Evolutionary conservation across 2,329 filamentous ascomycete species (phyloP), one percentile per base, ranked within the genome.

Genomic region (Ceratocystis smalleyi): DNA sequence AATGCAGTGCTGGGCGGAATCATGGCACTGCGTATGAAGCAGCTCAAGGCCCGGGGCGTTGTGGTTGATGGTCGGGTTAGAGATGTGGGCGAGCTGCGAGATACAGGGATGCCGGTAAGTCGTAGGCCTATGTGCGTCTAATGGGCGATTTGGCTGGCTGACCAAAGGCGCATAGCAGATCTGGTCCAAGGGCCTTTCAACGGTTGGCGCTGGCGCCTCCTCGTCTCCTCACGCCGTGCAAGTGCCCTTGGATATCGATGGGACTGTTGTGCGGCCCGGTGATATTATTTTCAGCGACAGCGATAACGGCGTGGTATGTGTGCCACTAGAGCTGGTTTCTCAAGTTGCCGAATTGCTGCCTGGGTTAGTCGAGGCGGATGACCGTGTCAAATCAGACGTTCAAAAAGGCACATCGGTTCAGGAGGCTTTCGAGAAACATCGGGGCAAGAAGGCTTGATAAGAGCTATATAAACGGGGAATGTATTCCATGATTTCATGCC

Each of bases 1-100:
- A 89, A 87, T 73, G 87, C 87, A 5, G 79, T 88, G 6, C 79
- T 88, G 5, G 88, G 88, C n/a, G 87, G 87, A 19, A 88, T 91
- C 68, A 87, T 90, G 81, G 87, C 85, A 4, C 76, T 81, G 35
- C 78, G 87, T 22, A 87, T 90, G 80, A 83, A 83, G 69, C 72
- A 79, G 15, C 77, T 85, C 10, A 81, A 81, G 15, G 81, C 81
- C 19, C 76, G 77, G 68, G 86, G 79, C 2, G 79, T 86, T 10
- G 74, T 90, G n/a, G 83, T 89, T 6, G 79, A 83, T 68, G 87
- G 87, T 0, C 76, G 87, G 47, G 81, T 86, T 5, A 78, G 87
- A 67, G 88, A 91, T 74, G 69, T 89, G 19, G 75, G 74, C 17
- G 83, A 87, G 70, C 72, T 89, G 66, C 76, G 75, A 64, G 77